Conservation (phyloP, 2,329 filamentous ascomycete genomes). For the Zymoseptoria ardabiliae region DNA sequence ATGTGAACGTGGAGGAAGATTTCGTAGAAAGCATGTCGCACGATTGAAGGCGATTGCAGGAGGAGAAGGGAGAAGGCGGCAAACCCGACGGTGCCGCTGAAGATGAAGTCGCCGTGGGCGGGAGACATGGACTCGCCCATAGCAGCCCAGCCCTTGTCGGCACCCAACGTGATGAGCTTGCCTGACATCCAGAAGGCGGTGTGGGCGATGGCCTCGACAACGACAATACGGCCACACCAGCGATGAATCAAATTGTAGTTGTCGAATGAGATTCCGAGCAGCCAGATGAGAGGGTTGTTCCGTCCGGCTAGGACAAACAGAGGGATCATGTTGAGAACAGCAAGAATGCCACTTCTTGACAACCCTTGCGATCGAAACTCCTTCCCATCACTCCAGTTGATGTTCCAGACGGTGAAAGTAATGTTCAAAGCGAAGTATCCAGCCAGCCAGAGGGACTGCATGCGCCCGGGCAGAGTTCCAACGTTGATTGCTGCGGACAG, state of each 20-base stretch:
- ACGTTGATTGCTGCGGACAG: slow-evolving; percentile 43
- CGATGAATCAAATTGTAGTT: slow-evolving; percentile 76
- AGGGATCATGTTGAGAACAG: slow-evolving; percentile 71
- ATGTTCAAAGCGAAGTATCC: slow-evolving; percentile 45
- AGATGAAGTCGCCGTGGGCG: slow-evolving; percentile 41
- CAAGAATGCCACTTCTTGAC: slow-evolving; percentile 62
- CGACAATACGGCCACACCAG: slow-evolving; percentile 71
- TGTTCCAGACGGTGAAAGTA: slow-evolving; percentile 40
- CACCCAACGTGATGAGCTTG: slow-evolving; percentile 33
- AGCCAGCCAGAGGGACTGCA: slow-evolving; percentile 41
- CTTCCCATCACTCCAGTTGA: slow-evolving; percentile 56
- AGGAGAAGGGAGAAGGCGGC: slow-evolving; percentile 55
- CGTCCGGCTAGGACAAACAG: slow-evolving; percentile 66
- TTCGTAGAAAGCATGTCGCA: slow-evolving; percentile 74
- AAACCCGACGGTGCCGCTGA: slow-evolving; percentile 57
- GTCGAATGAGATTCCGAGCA: slow-evolving; percentile 70
- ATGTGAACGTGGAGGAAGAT: slow-evolving; percentile 70
- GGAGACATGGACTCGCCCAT: slow-evolving; percentile 33
- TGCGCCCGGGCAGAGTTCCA: slow-evolving; percentile 43
- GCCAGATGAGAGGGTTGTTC: slow-evolving; percentile 69
- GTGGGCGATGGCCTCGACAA: slow-evolving; percentile 62
- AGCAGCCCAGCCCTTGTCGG: slow-evolving; percentile 44
- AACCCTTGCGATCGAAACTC: slow-evolving; percentile 61
- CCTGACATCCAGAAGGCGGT: slow-evolving; percentile 51
- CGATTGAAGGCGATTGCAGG: slow-evolving; percentile 61